Conservation (phyloP, 2,329 filamentous ascomycete species). For the Fusarium pilosicola region DNA sequence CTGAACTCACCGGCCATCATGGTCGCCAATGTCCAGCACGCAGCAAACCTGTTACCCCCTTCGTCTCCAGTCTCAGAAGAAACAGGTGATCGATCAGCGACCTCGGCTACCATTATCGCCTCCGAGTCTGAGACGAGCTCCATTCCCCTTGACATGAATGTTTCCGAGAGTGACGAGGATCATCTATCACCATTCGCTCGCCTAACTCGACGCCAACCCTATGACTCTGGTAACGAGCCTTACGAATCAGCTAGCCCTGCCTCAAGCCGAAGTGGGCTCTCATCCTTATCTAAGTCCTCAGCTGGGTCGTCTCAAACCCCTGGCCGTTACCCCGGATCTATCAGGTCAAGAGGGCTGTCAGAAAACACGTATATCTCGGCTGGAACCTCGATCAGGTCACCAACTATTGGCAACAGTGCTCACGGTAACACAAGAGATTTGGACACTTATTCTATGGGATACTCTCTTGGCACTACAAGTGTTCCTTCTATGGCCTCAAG, state of each 20-base stretch:
- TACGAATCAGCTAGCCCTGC: no score
- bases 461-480: conserved; percentile 50
- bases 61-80: conserved; percentile 86
- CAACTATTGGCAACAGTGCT: conserved; percentile 40
- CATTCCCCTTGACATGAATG: conserved; percentile 41
- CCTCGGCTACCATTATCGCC: conserved; percentile 57
- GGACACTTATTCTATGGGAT: conserved; percentile 66
- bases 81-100: conserved; percentile 63
- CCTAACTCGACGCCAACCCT: no score
- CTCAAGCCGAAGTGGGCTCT: no score
- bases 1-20: conserved; percentile 83
- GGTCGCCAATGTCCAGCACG: conserved; percentile 88
- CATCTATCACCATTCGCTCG: no score
- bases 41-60: conserved; percentile 80
- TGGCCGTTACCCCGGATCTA: no score
- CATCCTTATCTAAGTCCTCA: no score
- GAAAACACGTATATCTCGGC: conserved; percentile 76
- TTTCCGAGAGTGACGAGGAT: no score
- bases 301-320: no score
- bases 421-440: conserved; percentile 38
- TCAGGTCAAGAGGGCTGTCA: no score
- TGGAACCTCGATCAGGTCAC: conserved; percentile 59
- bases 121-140: conserved; percentile 67
- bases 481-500: conserved; percentile 59
- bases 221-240: no score